Evolutionary conservation across 441 rosid species (phyloP).

Genomic region (Corymbia citriodora): DNA sequence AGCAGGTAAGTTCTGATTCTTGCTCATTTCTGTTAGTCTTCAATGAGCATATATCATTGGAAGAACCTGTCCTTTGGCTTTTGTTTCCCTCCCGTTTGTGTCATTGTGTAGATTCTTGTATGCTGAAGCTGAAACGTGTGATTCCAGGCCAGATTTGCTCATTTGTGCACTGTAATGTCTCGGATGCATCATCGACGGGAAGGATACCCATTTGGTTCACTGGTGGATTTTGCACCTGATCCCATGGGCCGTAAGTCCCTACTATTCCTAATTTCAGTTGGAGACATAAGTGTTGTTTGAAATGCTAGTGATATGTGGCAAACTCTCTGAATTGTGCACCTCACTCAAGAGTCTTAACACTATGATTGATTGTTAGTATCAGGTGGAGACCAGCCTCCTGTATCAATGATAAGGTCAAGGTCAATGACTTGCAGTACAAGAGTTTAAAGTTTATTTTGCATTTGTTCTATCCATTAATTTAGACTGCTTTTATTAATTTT

Average conservation of each 20-base stretch:
- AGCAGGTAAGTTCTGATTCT: slow-evolving; percentile 54
- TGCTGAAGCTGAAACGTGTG: slow-evolving; percentile 11
- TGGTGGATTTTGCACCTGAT: slow-evolving; percentile 96
- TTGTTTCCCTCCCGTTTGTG: neutral
- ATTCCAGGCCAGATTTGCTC: slow-evolving; percentile 94
- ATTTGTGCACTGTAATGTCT: slow-evolving; percentile 93
- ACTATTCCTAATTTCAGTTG: neutral
- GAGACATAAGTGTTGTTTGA: neutral
- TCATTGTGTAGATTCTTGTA: neutral
- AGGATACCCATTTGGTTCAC: slow-evolving; percentile 98
- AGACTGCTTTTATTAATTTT: neutral
- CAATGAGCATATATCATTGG: neutral
- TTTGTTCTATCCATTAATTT: neutral
- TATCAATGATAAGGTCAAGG: neutral
- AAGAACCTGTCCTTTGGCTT: neutral
- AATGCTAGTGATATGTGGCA: neutral
- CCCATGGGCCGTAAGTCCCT: slow-evolving; percentile 80
- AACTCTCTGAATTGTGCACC: neutral
- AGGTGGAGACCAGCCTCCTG: neutral
- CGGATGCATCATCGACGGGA: slow-evolving; percentile 95
- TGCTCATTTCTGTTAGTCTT: neutral
- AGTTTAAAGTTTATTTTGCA: neutral
- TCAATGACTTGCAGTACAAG: neutral
- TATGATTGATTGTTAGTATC: neutral
- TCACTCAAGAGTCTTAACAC: neutral